Evolutionary conservation across 2,329 filamentous ascomycete genomes (phyloP).

Genomic region (Dactylonectria macrodidyma): DNA sequence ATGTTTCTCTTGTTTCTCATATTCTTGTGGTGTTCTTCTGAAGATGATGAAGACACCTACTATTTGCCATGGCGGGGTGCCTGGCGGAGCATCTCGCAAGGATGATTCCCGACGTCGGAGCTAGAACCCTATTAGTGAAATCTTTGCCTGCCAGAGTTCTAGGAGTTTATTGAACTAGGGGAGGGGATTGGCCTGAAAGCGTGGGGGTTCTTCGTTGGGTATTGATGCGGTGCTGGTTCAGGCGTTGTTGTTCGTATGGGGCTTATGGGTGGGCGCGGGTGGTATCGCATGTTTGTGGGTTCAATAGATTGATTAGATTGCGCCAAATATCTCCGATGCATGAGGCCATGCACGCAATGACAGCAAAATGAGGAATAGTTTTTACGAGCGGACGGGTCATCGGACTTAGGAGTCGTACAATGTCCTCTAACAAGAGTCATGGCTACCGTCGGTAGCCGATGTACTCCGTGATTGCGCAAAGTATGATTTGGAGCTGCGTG

Average conservation of each 20-base stretch:
- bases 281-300: constrained; percentile 8
- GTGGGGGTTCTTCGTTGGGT: constrained; percentile 26
- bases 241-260: constrained; percentile 11
- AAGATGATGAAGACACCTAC: constrained; percentile 22
- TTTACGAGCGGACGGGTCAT: not conserved
- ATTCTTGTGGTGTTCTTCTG: constrained; percentile 20
- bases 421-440: not conserved
- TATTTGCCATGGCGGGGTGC: constrained; percentile 24
- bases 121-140: not conserved
- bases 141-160: not conserved
- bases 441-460: not conserved
- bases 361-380: not conserved
- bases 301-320: constrained; percentile 15
- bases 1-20: constrained; percentile 19
- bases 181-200: constrained; percentile 9
- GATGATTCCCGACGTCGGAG: constrained; percentile 16
- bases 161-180: not conserved
- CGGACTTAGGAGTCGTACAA: not conserved
- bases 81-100: constrained; percentile 20
- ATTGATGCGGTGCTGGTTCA: constrained; percentile 6
- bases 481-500: not conserved
- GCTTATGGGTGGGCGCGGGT: not conserved
- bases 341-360: not conserved
- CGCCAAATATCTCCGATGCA: constrained; percentile 6
- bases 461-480: too few relatives aligned